Evolutionary conservation across 441 rosid species (phyloP), one percentile per base, ranked within the genome.

Genomic region (Erodium trifolium): DNA sequence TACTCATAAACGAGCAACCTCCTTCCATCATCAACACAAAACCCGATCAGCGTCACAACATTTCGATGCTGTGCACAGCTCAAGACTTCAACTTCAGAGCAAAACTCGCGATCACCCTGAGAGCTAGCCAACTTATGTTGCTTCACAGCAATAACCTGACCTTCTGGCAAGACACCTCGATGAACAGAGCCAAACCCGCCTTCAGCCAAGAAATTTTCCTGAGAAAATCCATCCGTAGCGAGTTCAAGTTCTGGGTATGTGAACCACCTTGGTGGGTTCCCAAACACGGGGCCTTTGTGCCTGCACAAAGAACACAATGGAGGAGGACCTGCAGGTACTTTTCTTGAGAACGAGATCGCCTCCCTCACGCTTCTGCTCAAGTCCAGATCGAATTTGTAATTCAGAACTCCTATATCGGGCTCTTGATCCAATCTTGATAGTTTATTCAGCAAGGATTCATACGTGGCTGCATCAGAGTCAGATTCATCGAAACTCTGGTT

Each of bases 61-160:
- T 95, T 95, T 68, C 98, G 84, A 80, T 92, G 99, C 83, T 95
- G 99, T 53, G 99, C 99, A 77, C 99, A 92, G 77, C 99, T 95
- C 69, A 95, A 84, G 72, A 92, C 99, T 85, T 95, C 99, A 31
- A 95, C 99, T 83, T 95, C 99, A 0, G 99, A 90, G 78, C 99
- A 95, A 82, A 95, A 95, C 79, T 95, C 99, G n/a, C 79, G 80
- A 76, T 95, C 98, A 77, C 99, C 99, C 76, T 95, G 98, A 35
- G 97, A 88, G 76, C 99, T 95, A 23, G 99, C 99, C 76, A 87
- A 69, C 73, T 92, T 94, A 80, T 90, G 95, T 73, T 94, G 99
- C 84, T 94, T 94, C 34, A 94, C 98, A 13, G 99, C 99, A 83
- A 95, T 86, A 66, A 90, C 96, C 78, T 86, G 97, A 23, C 97